Percentiles rank a stretch among this genome's conserved stretches.
Evolutionary conservation across 345 rosid genomes (phyloP).

Genomic region (Populus nigra): DNA sequence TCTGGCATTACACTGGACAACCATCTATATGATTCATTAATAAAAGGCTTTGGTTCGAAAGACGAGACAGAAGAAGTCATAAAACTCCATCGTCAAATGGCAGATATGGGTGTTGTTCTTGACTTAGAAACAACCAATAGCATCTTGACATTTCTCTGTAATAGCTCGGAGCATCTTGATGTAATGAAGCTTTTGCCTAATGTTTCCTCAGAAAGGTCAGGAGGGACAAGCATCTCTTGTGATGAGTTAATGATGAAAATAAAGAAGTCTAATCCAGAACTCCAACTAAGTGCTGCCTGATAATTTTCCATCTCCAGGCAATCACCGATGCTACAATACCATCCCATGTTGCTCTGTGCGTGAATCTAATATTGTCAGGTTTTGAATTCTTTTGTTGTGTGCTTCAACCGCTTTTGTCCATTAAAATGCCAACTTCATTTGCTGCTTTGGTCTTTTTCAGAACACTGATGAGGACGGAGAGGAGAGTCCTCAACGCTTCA

Average conservation of each 20-base stretch:
- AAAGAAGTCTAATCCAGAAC: slow-evolving; percentile 10
- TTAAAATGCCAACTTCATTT: too few species aligned
- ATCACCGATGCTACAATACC: background rate
- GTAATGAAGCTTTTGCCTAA: slow-evolving; percentile 39
- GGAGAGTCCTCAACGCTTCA: too few species aligned
- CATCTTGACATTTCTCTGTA: slow-evolving; percentile 50
- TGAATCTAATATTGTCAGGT: background rate
- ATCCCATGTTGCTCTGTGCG: background rate
- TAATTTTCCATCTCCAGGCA: background rate
- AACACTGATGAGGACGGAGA: too few species aligned
- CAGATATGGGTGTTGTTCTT: slow-evolving; percentile 41
- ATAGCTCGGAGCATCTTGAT: slow-evolving; percentile 35
- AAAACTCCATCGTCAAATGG: slow-evolving; percentile 48
- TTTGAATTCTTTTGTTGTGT: background rate
- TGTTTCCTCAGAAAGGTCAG: slow-evolving; percentile 30
- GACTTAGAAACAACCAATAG: slow-evolving; percentile 49
- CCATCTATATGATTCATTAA: slow-evolving; percentile 49
- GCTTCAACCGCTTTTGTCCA: background rate
- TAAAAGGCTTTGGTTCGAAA: slow-evolving; percentile 44
- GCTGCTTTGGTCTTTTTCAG: too few species aligned
- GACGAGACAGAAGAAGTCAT: slow-evolving; percentile 50
- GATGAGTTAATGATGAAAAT: slow-evolving; percentile 32
- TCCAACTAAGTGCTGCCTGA: slow-evolving; percentile 17
- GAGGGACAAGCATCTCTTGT: slow-evolving; percentile 27
- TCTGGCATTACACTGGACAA: slow-evolving; percentile 49